Evolutionary conservation across 352 stramenopile species (phyloP).

Genomic region (Elongisporangium anandrum): DNA sequence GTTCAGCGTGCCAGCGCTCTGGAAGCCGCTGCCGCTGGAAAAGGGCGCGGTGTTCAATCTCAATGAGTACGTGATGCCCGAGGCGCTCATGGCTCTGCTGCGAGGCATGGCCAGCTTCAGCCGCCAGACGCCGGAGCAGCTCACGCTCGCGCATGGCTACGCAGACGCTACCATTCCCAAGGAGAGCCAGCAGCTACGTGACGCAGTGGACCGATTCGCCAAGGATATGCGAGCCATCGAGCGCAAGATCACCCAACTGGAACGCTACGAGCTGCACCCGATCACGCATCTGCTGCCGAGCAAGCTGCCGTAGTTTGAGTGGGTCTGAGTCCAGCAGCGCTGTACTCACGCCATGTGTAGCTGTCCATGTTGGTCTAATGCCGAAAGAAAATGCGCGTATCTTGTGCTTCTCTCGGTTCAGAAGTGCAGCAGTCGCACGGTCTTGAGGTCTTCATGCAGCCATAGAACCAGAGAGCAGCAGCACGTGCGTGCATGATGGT

Average conservation of each 20-base stretch:
- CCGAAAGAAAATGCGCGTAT: not conserved
- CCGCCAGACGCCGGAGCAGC: not conserved
- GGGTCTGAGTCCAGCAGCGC: not conserved
- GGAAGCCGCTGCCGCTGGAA: slow-evolving; percentile 29
- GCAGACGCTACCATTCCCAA: not conserved
- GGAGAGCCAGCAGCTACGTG: not conserved
- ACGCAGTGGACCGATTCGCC: not conserved
- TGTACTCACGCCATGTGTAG: not conserved
- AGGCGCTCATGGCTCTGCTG: not conserved
- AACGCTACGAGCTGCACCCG: not conserved
- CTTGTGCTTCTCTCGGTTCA: not conserved
- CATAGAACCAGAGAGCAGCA: not conserved
- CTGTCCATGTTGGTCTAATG: not conserved
- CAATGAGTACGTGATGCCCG: slow-evolving; percentile 1
- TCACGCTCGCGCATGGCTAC: not conserved
- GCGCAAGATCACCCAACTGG: not conserved
- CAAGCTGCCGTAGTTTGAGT: not conserved
- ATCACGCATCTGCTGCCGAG: not conserved
- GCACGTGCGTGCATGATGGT: not conserved
- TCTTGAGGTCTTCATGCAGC: not conserved
- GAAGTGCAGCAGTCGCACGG: not conserved
- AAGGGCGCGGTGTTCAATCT: slow-evolving; percentile 15
- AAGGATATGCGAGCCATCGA: not conserved
- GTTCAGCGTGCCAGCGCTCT: slow-evolving; percentile 36
- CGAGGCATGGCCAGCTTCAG: not conserved